phyloP scores from a whole-genome alignment of 2,329 filamentous ascomycete genomes.

The Grosmannia serpens region DNA sequence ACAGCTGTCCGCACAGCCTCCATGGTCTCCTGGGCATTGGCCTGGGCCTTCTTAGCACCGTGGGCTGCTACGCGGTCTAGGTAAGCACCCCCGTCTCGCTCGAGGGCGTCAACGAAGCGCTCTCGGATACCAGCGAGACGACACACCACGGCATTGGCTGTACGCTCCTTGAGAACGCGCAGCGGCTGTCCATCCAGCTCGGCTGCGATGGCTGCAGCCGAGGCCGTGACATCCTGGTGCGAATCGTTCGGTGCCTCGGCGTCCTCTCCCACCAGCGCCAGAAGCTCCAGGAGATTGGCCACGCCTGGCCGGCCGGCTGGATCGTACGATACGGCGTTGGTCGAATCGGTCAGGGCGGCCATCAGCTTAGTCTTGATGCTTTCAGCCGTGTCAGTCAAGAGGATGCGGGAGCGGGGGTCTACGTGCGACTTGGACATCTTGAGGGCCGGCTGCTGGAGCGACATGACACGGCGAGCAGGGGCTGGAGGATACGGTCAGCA shows the following conservation, averaged over 20 bases:
- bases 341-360: slow-evolving; percentile 65
- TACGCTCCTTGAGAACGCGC: slow-evolving; percentile 50
- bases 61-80: slow-evolving; percentile 41
- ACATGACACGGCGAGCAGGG: slow-evolving; percentile 82
- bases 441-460: slow-evolving; percentile 58
- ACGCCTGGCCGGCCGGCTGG: slow-evolving; percentile 62
- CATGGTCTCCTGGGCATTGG: slow-evolving; percentile 50
- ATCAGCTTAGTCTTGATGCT: slow-evolving; percentile 60
- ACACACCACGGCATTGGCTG: slow-evolving; percentile 44
- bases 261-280: slow-evolving; percentile 40
- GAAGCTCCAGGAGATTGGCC: slow-evolving; percentile 72
- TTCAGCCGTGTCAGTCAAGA: slow-evolving; percentile 60
- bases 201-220: slow-evolving; percentile 8
- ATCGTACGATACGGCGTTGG: slow-evolving; percentile 59
- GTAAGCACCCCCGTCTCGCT: slow-evolving; percentile 18
- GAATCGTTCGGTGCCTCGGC: not conserved
- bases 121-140: slow-evolving; percentile 44
- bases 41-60: slow-evolving; percentile 49
- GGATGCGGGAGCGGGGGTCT: slow-evolving; percentile 62
- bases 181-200: slow-evolving; percentile 31
- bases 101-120: slow-evolving; percentile 41
- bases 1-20: slow-evolving; percentile 36
- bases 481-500: slow-evolving; percentile 31
- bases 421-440: slow-evolving; percentile 94
- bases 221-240: not conserved